Percentiles rank a stretch among this genome's conserved stretches.
Evolutionary conservation across 768 basidiomycete species (phyloP).

Genomic region (Pisolithus tinctorius): DNA sequence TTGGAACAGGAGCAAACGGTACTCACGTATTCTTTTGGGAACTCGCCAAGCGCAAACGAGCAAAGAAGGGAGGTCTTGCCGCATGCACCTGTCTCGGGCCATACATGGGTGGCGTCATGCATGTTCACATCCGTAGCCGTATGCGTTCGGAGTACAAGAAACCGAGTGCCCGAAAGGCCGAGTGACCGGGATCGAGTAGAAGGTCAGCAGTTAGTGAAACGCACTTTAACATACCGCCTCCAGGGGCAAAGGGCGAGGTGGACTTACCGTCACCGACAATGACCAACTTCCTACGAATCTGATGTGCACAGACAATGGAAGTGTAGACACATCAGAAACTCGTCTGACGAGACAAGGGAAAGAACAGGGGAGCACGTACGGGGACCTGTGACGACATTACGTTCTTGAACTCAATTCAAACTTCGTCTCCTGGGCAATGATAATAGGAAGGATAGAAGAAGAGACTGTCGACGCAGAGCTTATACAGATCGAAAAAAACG

Average conservation of each 20-base stretch:
- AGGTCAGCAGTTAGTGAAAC: too few relatives aligned
- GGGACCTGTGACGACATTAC: slow-evolving; percentile 50
- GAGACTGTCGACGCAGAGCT: too few relatives aligned
- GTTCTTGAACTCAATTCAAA: slow-evolving; percentile 1
- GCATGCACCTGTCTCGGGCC: slow-evolving; percentile 63
- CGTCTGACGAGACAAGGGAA: not conserved
- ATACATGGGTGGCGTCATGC: slow-evolving; percentile 11
- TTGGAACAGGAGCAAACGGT: not conserved
- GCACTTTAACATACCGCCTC: too few relatives aligned
- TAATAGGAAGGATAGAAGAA: too few relatives aligned
- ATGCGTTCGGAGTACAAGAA: not conserved
- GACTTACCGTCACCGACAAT: slow-evolving; percentile 92
- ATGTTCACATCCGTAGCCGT: not conserved
- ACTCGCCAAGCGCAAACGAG: slow-evolving; percentile 90
- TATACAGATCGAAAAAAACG: too few relatives aligned
- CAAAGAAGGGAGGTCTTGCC: slow-evolving; percentile 92
- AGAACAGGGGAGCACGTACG: slow-evolving; percentile 33
- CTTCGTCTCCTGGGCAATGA: too few relatives aligned
- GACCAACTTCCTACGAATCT: slow-evolving; percentile 94
- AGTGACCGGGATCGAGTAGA: not conserved
- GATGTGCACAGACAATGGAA: slow-evolving; percentile 1
- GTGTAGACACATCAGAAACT: not conserved
- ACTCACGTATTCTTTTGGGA: slow-evolving; percentile 93
- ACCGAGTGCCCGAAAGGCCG: not conserved
- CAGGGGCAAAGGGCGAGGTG: not conserved